Base-by-base conservation (phyloP, 306 rosid species). In the Abrus precatorius region DNA sequence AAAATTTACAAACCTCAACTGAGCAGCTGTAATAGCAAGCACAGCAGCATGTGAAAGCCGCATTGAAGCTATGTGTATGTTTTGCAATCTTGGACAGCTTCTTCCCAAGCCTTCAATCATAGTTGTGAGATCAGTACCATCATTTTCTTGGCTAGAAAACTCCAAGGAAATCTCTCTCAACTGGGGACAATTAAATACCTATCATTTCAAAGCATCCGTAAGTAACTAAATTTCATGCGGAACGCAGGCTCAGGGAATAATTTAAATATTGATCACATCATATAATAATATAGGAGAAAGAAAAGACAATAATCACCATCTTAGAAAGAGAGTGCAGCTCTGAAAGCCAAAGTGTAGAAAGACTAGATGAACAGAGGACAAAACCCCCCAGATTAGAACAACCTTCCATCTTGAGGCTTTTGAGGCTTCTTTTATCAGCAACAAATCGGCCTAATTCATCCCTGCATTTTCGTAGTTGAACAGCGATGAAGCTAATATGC, bases 291-390 rank as follows among this genome's bases (percentile, higher is more conserved):
- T 70, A 36, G 27, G 38, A 63, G 36, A 74, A 63, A 32, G 60
- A 59, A 53, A 82, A 84, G 67, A 27, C 3, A 84, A 82, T 2
- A 83, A 80, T 84, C 85, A 96, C 99, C 99, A 70, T 93, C 90
- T 89, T 96, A 78, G 98, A 93, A 14, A 89, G 91, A 65, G 92
- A 92, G 76, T 80, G 80, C 69, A 96, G 88, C 81, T 91, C 92
- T 5, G 99, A 92, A 56, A 96, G 95, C 99, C 99, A 96, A 62
- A 96, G 87, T 34, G 97, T 96, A 83, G 88, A 80, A 48, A 96
- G 93, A 84, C 97, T 89, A 5, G 94, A 79, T 5, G 99, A 96
- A 83, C 83, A 85, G 56, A 96, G 91, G 75, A 88, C 84, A 84
- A 93, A 87, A 73, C 97, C 87, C 20, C 98, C 90, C 9, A 96